A percentile compares a stretch with the other conserved stretches of the same genome.
These are phyloP conservation scores for Solanum tarapatanum DNA, from an alignment of 257 asterid genomes.

Conservation along the genomic window DNA sequence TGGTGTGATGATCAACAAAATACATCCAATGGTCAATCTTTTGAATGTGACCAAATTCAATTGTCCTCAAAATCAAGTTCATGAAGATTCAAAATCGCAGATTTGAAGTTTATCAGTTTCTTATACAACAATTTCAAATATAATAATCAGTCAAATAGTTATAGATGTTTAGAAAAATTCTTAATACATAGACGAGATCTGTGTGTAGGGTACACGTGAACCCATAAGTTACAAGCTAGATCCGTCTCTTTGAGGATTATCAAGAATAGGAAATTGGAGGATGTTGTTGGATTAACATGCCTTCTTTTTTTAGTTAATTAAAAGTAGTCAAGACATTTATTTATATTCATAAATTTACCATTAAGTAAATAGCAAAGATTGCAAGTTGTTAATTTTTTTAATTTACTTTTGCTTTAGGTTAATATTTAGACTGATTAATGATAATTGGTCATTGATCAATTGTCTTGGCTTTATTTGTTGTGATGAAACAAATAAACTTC, in stretches of 20 bases:
- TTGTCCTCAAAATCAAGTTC: conserved; percentile 12
- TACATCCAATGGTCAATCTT: neutral
- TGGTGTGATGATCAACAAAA: conserved; percentile 23
- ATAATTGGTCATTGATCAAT: neutral
- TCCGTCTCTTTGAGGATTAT: conserved; percentile 1
- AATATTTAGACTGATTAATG: neutral
- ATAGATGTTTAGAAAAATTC: neutral
- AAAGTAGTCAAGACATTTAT: neutral
- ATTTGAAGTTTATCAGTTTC: neutral
- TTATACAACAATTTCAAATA: neutral
- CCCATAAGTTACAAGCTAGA: conserved; percentile 8
- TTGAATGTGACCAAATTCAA: conserved; percentile 18
- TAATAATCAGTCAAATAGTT: neutral
- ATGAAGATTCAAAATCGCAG: neutral
- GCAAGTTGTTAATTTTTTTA: neutral
- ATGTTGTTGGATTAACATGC: conserved; percentile 37
- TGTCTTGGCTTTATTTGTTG: neutral
- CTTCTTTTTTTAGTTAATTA: conserved; percentile 7
- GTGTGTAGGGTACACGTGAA: neutral
- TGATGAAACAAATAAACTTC: neutral
- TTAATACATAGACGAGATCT: neutral
- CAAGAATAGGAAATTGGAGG: conserved; percentile 24
- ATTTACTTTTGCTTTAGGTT: neutral
- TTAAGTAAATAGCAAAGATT: neutral
- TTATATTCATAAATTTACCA: neutral